phyloP scores from a whole-genome alignment of 1,284 basidiomycete species.

The Clitocybe nebularis region DNA sequence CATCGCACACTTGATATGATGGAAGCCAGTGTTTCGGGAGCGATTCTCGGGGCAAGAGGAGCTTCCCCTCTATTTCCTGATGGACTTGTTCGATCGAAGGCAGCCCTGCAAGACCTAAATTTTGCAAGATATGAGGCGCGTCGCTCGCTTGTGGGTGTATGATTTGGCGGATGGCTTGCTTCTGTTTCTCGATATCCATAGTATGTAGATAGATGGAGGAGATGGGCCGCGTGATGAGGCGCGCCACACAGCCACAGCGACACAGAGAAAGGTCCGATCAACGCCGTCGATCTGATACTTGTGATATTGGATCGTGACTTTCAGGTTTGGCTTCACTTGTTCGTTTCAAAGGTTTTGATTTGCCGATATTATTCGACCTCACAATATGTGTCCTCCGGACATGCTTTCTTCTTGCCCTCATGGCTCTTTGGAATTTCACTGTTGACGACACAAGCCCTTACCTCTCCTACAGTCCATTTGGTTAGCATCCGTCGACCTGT shows the following conservation, averaged over 20 bases:
- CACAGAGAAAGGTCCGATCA: background rate
- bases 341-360: slow-evolving; percentile 1
- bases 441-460: slow-evolving; percentile 22
- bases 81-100: slow-evolving; percentile 60
- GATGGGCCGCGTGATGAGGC: background rate
- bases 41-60: slow-evolving; percentile 60
- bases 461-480: slow-evolving; percentile 17
- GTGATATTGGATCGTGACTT: background rate
- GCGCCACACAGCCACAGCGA: slow-evolving; percentile 16
- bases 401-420: slow-evolving; percentile 13
- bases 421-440: slow-evolving; percentile 23
- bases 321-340: background rate
- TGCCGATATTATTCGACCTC: background rate
- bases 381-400: slow-evolving; percentile 1
- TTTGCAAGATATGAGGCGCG: slow-evolving; percentile 40
- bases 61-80: slow-evolving; percentile 61
- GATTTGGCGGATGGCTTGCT: slow-evolving; percentile 43
- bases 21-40: slow-evolving; percentile 71
- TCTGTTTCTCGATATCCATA: slow-evolving; percentile 29
- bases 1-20: slow-evolving; percentile 69
- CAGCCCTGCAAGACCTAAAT: slow-evolving; percentile 50
- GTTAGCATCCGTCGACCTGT: slow-evolving; percentile 6
- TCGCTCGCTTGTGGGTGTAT: slow-evolving; percentile 38
- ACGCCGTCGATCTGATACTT: background rate
- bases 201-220: no score